phyloP scores from a whole-genome alignment of 2,329 filamentous ascomycete genomes.

The Botrytis deweyae region DNA sequence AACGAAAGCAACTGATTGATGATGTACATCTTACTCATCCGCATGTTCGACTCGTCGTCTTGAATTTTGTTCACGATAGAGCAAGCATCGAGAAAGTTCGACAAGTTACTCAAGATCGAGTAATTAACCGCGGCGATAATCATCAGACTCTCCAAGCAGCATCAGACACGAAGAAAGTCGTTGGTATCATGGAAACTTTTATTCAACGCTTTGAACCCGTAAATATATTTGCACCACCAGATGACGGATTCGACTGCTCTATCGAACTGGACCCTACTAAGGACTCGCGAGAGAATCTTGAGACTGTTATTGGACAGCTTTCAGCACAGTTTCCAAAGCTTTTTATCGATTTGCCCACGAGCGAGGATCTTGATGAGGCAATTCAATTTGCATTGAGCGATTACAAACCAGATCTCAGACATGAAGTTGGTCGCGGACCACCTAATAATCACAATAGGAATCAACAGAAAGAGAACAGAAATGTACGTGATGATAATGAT shows the following conservation, averaged over 20 bases:
- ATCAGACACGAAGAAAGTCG: conserved; percentile 69
- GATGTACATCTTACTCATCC: conserved; percentile 67
- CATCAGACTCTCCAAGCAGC: conserved; percentile 95
- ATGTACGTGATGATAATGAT: background rate
- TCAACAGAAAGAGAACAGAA: conserved; percentile 27
- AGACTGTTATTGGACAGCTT: conserved; percentile 70
- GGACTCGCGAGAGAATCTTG: conserved; percentile 82
- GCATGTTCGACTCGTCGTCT: conserved; percentile 71
- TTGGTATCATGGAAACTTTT: conserved; percentile 94
- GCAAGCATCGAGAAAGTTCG: conserved; percentile 69
- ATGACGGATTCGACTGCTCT: conserved; percentile 76
- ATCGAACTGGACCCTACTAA: conserved; percentile 79
- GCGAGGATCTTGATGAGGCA: conserved; percentile 75
- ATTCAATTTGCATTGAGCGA: conserved; percentile 72
- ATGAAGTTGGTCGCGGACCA: conserved; percentile 63
- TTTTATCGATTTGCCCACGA: conserved; percentile 66
- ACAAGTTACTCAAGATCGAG: conserved; percentile 71
- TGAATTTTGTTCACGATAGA: conserved; percentile 81
- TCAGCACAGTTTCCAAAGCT: conserved; percentile 77
- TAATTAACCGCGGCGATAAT: conserved; percentile 86
- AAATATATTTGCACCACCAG: conserved; percentile 65
- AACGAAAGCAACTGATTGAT: conserved; percentile 81
- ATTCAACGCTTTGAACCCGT: conserved; percentile 80
- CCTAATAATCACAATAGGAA: conserved; percentile 45
- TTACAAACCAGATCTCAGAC: conserved; percentile 74